Percentiles rank a stretch among this genome's conserved stretches.
These are phyloP conservation scores for Rhododendron simsii DNA, from an alignment of 148 eudicot genomes.

Conservation along the genomic window DNA sequence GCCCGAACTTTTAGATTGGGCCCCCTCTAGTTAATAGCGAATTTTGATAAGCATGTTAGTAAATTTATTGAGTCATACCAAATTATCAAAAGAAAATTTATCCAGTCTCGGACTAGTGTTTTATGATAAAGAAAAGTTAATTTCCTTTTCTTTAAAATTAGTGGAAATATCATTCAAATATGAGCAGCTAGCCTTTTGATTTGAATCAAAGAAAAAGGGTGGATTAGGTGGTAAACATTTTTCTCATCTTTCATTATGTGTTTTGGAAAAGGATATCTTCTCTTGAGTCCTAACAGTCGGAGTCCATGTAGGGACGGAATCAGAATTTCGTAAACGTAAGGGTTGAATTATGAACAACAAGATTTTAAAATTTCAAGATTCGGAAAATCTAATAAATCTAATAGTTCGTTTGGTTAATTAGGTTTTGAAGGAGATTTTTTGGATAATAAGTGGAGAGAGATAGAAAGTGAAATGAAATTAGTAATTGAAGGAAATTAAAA, in stretches of 20 bases:
- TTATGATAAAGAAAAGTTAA: background rate
- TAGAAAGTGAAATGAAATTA: no score
- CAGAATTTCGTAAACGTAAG: no score
- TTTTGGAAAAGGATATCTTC: background rate
- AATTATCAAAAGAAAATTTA: background rate
- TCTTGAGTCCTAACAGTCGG: background rate
- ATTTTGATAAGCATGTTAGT: no score
- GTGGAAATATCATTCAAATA: background rate
- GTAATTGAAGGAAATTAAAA: no score
- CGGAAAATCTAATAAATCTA: no score
- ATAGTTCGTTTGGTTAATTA: no score
- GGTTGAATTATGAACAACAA: no score
- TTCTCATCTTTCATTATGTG: background rate
- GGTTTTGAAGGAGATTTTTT: no score
- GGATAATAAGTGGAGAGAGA: no score
- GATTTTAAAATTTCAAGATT: no score
- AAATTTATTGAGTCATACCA: no score
- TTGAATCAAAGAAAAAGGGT: background rate
- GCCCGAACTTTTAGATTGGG: background rate
- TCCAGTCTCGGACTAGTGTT: background rate
- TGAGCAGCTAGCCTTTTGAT: background rate
- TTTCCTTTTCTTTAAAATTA: background rate
- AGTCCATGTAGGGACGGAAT: background rate
- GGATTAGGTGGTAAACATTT: background rate
- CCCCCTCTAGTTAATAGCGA: background rate